A percentile compares a stretch with the other conserved stretches of the same genome.
phyloP scores from a whole-genome alignment of 768 basidiomycete species.

The Auricularia sp. region DNA sequence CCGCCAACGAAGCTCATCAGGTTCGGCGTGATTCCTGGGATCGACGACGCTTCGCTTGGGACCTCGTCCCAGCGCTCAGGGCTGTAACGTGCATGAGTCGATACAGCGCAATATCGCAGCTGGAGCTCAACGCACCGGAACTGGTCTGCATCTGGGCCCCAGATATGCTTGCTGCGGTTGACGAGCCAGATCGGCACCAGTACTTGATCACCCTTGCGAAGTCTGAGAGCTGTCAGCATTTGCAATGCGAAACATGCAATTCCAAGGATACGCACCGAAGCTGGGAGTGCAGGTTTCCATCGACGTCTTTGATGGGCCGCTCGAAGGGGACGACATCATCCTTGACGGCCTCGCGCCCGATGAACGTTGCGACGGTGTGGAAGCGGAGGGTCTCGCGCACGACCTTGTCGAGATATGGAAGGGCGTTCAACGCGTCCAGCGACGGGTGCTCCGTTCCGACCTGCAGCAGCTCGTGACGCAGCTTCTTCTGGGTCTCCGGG shows the following conservation, averaged over 20 bases:
- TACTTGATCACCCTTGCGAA: slow-evolving; percentile 11
- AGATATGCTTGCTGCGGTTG: slow-evolving; percentile 19
- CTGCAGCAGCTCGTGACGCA: slow-evolving; percentile 11
- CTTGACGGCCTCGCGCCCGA: slow-evolving; percentile 15
- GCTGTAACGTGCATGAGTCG: background rate
- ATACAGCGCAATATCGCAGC: background rate
- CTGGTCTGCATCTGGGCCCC: slow-evolving; percentile 25
- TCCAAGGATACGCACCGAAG: slow-evolving; percentile 3
- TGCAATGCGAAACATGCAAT: slow-evolving; percentile 3
- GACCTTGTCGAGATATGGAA: slow-evolving; percentile 51
- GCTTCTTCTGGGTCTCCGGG: slow-evolving; percentile 31
- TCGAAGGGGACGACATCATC: slow-evolving; percentile 45
- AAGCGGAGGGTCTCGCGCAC: slow-evolving; percentile 48
- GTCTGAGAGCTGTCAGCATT: background rate
- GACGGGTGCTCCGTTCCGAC: slow-evolving; percentile 8
- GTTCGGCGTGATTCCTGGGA: slow-evolving; percentile 1
- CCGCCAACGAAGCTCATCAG: slow-evolving; percentile 3
- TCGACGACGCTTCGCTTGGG: background rate
- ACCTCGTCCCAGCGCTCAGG: slow-evolving; percentile 4
- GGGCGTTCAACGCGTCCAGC: slow-evolving; percentile 25
- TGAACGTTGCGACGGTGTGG: slow-evolving; percentile 45
- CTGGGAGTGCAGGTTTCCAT: slow-evolving; percentile 9
- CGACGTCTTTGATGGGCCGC: slow-evolving; percentile 18
- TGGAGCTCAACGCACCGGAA: slow-evolving; percentile 15
- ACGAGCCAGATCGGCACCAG: slow-evolving; percentile 19